Evolutionary conservation across 805 yeast genomes (phyloP), one percentile per base, ranked within the genome.

Genomic region (Ogataea methylovora): DNA sequence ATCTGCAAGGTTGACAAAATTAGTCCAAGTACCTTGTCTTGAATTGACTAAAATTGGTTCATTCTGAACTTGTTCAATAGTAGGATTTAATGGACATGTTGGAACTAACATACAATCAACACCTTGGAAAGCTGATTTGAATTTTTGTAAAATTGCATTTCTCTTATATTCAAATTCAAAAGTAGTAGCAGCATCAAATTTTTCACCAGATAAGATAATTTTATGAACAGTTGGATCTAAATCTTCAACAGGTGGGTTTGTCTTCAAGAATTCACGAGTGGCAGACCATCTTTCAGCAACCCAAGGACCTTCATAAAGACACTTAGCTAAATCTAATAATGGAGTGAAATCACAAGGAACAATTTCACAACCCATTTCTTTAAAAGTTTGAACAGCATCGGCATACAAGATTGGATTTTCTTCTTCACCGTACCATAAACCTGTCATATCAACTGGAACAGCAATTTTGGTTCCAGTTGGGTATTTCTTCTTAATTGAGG

Each of bases 281-380:
- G 96, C 96, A 42, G 85, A 77, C 61, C 77, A 87, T 47, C 98
- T 74, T 63, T 90, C 98, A 17, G 94, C 85, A 9, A 90, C 97
- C 98, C 98, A 90, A n/a, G 97, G 84, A 38, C 98, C 98, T 52
- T 90, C 97, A 55, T 90, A 90, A 24, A 90, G 69, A 52, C 92
- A 84, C 46, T 75, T 75, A 13, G 97, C 98, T 37, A 90, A 67
- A 24, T 82, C 83, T 40, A 84, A 65, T 27, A 90, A 65, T 4
- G 87, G 84, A 13, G 79, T 58, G 54, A 90, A 88, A 58, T 86
- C 88, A 28, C 79, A 56, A 9, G 76, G 63, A 16, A 73, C 69
- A 20, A 84, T 60, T 27, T 65, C 63, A 28, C 81, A 84, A 33
- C 84, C 83, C 12, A 71, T 47, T 27, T 61, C 48, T 27, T 64